A percentile compares a stretch with the other conserved stretches of the same genome.
Conservation (phyloP, 2,329 filamentous ascomycete genomes). For the Alternaria sp. region DNA sequence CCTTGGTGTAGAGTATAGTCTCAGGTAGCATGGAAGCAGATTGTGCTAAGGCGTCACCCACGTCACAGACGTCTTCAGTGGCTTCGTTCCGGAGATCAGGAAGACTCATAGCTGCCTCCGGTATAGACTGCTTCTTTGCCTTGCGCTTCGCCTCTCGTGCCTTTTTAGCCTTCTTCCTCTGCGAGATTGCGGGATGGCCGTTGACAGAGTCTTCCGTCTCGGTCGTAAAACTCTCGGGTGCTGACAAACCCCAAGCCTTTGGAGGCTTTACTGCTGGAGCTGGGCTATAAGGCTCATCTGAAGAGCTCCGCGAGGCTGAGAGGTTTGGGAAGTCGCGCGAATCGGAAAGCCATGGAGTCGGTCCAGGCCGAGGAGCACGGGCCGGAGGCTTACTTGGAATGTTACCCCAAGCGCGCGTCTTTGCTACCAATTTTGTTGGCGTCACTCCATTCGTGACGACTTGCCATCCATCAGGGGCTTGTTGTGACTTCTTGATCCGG, state of each 20-base stretch:
- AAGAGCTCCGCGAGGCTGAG: background rate
- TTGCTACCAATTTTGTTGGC: background rate
- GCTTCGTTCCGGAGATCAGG: background rate
- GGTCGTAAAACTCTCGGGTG: conserved; percentile 8
- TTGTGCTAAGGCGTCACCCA: background rate
- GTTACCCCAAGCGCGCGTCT: conserved; percentile 2
- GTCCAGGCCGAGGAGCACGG: background rate
- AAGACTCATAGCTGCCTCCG: background rate
- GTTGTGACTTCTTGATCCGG: background rate
- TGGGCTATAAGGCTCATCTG: background rate
- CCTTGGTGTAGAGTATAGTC: background rate
- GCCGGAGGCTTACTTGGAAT: background rate
- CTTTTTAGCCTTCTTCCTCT: conserved; percentile 36
- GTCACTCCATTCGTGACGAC: background rate
- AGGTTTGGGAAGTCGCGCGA: background rate
- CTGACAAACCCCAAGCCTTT: background rate
- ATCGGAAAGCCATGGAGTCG: background rate
- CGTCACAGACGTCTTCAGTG: background rate
- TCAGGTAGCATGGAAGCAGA: background rate
- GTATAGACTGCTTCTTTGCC: conserved; percentile 19
- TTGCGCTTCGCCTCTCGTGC: conserved; percentile 26
- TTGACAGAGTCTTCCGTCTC: background rate
- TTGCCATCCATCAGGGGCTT: background rate
- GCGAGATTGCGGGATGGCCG: conserved; percentile 16
- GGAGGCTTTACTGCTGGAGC: conserved; percentile 1